Percentiles rank a stretch among this genome's conserved stretches.
These are phyloP conservation scores for Phaeotremella fagi DNA, from an alignment of 768 basidiomycete genomes.

Conservation along the genomic window DNA sequence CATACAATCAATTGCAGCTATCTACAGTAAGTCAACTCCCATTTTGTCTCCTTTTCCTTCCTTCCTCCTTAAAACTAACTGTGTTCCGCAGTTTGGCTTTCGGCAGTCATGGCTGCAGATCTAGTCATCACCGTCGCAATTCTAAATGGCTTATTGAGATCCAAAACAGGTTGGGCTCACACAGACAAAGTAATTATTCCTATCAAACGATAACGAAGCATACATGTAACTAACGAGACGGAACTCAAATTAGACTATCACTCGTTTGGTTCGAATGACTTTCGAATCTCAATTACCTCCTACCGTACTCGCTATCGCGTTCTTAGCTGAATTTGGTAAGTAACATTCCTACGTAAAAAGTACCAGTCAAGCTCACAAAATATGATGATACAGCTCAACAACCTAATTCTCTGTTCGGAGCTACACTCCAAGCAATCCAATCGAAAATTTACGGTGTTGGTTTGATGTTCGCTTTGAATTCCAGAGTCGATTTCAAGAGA, in stretches of 20 bases:
- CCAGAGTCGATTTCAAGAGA: slow-evolving; percentile 10
- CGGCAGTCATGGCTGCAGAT: slow-evolving; percentile 24
- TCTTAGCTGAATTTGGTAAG: slow-evolving; percentile 19
- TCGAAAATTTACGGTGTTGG: slow-evolving; percentile 20
- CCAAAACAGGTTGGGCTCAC: slow-evolving; percentile 29
- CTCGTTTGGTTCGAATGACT: slow-evolving; percentile 10
- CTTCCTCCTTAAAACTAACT: slow-evolving; percentile 4
- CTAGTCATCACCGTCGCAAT: slow-evolving; percentile 23
- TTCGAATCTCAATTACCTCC: slow-evolving; percentile 24
- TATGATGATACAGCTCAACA: slow-evolving; percentile 4
- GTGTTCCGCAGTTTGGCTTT: slow-evolving; percentile 14
- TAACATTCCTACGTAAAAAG: not conserved
- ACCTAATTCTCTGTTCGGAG: slow-evolving; percentile 16
- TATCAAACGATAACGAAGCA: too few species aligned
- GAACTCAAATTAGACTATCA: slow-evolving; percentile 14
- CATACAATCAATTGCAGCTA: not conserved
- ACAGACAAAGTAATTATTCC: slow-evolving; percentile 20
- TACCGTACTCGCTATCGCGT: slow-evolving; percentile 15
- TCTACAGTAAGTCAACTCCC: not conserved
- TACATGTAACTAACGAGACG: too few species aligned
- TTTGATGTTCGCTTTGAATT: slow-evolving; percentile 20
- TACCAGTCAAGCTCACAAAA: not conserved
- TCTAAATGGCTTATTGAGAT: slow-evolving; percentile 15
- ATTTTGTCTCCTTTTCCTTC: slow-evolving; percentile 1
- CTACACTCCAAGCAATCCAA: slow-evolving; percentile 16